Base-by-base conservation (phyloP, 805 yeast species). In the Yamadazyma olivae region DNA sequence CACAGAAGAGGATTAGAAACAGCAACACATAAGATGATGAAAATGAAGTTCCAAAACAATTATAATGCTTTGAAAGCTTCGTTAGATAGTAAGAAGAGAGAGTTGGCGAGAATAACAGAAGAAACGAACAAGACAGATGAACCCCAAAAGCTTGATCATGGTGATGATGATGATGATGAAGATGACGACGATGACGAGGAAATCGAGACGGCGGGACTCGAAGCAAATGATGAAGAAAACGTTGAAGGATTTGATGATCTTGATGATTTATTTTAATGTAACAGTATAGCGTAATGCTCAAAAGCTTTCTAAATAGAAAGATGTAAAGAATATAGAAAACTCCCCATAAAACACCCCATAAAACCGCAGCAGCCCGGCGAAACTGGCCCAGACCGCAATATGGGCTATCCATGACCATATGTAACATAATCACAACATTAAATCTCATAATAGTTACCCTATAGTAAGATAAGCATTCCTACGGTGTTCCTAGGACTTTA, bases 1-100 rank as follows among this genome's bases (percentile, higher is more conserved):
- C 90, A 91, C 51, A 78, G 77, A 55, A 70, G 71, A 30, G 89
- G 85, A 49, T 75, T 87, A 32, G 77, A 72, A 15, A 79, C 81
- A 5, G 89, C 90, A 3, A 72, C 79, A 33, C 88, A 88, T 54
- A 90, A 91, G 48, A 82, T 91, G 62, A 73, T 93, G 77, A 79
- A 82, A 53, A 84, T 82, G 58, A 81, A 97, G 63, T 85, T 90
- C 56, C 72, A 81, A 49, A 93, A 84, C 45, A 89, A 83, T 34
- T 84, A 87, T 34, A 75, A 73, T 39, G 81, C 90, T 42, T 71
- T 93, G 52, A 81, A 79, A 57, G 79, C 81, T 36, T 96, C 91
- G 49, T 71, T 88, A 41, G 96, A 88, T 36, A 71, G 79, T 52
- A 93, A 91, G 66, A 75, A 74, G 59, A 70, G 81, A 41, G 88